Evolutionary conservation across 75 land plant genomes (phyloP).

Genomic region (Sequoiadendron giganteum): DNA sequence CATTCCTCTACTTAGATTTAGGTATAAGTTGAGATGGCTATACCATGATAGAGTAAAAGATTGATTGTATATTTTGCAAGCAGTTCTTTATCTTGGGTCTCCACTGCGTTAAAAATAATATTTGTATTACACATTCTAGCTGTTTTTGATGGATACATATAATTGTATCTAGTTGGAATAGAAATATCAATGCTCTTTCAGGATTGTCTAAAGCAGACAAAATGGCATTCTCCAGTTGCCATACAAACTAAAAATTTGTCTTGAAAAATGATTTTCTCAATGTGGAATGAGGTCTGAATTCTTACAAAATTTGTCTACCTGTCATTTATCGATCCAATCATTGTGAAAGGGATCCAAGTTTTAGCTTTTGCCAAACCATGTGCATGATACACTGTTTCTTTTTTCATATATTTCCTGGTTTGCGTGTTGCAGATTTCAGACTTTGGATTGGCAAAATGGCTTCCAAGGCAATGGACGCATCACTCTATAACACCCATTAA

Average conservation of each 20-base stretch:
- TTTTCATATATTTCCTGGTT: neutral
- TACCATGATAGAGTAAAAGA: neutral
- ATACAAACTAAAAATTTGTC: neutral
- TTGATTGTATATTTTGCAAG: neutral
- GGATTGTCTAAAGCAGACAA: neutral
- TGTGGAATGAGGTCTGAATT: neutral
- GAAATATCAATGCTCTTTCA: neutral
- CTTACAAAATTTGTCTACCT: neutral
- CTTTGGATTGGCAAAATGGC: slow-evolving; percentile 97
- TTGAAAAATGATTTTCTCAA: neutral
- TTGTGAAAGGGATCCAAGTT: neutral
- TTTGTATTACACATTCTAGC: neutral
- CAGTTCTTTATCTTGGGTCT: neutral
- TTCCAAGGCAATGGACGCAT: slow-evolving; percentile 91
- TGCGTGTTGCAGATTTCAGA: slow-evolving; percentile 69
- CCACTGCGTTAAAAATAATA: neutral
- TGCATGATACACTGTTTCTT: neutral
- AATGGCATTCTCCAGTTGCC: neutral
- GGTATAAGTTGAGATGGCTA: too few relatives aligned
- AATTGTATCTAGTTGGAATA: neutral
- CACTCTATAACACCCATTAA: slow-evolving; percentile 87
- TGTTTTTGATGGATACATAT: neutral
- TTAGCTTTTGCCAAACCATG: neutral
- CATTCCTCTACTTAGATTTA: neutral
- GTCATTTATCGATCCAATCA: neutral